Evolutionary conservation across 495 filamentous ascomycete species (phyloP), one percentile per base, ranked within the genome.

Genomic region (Talaromyces stipitatus): DNA sequence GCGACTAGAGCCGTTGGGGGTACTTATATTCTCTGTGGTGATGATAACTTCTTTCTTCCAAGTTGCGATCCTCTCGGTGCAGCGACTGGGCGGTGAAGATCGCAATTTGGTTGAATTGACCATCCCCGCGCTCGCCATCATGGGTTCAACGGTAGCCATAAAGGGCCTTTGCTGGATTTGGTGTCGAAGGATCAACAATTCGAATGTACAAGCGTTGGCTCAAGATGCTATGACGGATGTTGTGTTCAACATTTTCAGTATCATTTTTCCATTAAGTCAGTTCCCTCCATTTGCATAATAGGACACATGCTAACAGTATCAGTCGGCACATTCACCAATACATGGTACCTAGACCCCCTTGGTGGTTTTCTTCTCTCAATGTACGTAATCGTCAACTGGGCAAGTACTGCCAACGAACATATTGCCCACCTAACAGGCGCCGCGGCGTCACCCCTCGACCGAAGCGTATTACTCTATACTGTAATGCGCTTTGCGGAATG

Each of bases 401-500:
- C 84, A 2, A 70, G 72, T 22, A 94, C 90, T 0, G 87, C 86
- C 0, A 68, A 75, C 18, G 83, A 86, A 22, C 91, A 97, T 60
- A 95, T 97, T 66, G 78, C 82, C 54, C 88, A 94, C 52, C 78
- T 97, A 14, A 87, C 88, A 0, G 92, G 92, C 2, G 88, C 86
- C 29, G 87, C 90, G 0, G 90, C 90, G 24, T 83, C 85, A 0
- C 82, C 89, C 0, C 86, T 87, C 53, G 87, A 96, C 61, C 81
- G 90, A 32, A 96, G 92, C 63, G 81, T 96, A 18, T 72, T 97
- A 7, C 77, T 97, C 0, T 97, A 97, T 71, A 78, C 95, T 58
- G 92, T 90, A 1, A 96, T 97, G 91, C 84, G 92, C 2, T 97
- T 97, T 64, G 92, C 91, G 20, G 89, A 87, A 51, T 86, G 87